phyloP scores from a whole-genome alignment of 768 basidiomycete species.

The Lactarius hatsudake region DNA sequence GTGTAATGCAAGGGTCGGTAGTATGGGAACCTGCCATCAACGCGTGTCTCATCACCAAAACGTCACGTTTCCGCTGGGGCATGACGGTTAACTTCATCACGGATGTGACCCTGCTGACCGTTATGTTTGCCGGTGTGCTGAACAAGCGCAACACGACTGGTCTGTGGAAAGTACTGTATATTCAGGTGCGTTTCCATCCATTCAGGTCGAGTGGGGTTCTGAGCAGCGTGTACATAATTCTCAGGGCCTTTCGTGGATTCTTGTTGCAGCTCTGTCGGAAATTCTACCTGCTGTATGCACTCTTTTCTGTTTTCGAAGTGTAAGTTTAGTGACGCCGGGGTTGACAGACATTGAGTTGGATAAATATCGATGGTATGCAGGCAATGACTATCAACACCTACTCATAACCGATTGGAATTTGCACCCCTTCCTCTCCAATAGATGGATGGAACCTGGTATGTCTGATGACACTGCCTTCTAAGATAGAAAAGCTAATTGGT shows the following conservation, averaged over 20 bases:
- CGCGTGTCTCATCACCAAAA: not conserved
- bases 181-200: constrained; percentile 4
- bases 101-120: not conserved
- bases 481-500: not conserved
- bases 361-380: constrained; percentile 13
- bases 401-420: not conserved
- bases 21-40: not conserved
- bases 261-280: constrained; percentile 7
- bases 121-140: constrained; percentile 12
- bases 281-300: constrained; percentile 5
- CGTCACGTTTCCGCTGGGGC: not conserved
- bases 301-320: not conserved
- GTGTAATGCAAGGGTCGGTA: not conserved
- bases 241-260: constrained; percentile 12
- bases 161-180: constrained; percentile 11
- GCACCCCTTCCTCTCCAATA: not conserved
- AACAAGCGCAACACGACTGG: constrained; percentile 13
- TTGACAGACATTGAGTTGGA: not conserved
- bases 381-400: not conserved
- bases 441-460: constrained; percentile 17
- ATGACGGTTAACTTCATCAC: constrained; percentile 4
- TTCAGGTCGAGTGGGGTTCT: too few species aligned
- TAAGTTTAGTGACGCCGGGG: not conserved
- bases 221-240: not conserved
- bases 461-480: not conserved